phyloP scores from a whole-genome alignment of 208 protist genomes.

The Wallacemonas sp. region DNA sequence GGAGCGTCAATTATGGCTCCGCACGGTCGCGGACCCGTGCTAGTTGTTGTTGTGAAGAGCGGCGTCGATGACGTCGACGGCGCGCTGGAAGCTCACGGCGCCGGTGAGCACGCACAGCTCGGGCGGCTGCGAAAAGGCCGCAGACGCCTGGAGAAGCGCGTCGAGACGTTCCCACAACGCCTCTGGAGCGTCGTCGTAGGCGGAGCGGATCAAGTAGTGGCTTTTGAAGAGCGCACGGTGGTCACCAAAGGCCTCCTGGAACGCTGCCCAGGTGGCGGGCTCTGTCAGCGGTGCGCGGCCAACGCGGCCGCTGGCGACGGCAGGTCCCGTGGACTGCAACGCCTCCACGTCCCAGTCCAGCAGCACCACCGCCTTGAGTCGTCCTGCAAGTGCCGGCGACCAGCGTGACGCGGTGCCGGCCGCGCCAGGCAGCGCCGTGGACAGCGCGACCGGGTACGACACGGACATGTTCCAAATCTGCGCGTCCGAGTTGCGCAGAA shows the following conservation, averaged over 20 bases:
- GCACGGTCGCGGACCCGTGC: no score
- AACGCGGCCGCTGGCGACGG: not conserved
- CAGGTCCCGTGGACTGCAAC: constrained; percentile 14
- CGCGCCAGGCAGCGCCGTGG: constrained; percentile 28
- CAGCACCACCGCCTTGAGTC: constrained; percentile 52
- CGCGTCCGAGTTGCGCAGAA: constrained; percentile 53
- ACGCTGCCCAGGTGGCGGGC: not conserved
- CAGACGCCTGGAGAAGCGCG: not conserved
- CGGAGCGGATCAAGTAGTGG: constrained; percentile 17
- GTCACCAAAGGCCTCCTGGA: constrained; percentile 7
- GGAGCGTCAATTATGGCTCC: no score
- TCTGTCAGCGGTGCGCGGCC: constrained; percentile 10
- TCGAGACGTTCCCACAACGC: constrained; percentile 6
- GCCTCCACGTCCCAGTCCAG: constrained; percentile 60
- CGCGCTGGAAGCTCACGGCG: constrained; percentile 19
- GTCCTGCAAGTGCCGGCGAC: constrained; percentile 40
- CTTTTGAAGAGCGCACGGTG: constrained; percentile 20
- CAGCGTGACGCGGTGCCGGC: constrained; percentile 19
- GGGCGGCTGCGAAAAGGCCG: not conserved
- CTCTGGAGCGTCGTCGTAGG: constrained; percentile 15
- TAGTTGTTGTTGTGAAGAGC: constrained; percentile 1
- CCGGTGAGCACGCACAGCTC: constrained; percentile 13
- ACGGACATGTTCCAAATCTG: constrained; percentile 59
- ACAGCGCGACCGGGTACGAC: constrained; percentile 37
- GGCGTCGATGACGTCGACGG: not conserved